A percentile compares a stretch with the other conserved stretches of the same genome.
Conservation (phyloP, 306 rosid species). For the Hippophae rhamnoides region DNA sequence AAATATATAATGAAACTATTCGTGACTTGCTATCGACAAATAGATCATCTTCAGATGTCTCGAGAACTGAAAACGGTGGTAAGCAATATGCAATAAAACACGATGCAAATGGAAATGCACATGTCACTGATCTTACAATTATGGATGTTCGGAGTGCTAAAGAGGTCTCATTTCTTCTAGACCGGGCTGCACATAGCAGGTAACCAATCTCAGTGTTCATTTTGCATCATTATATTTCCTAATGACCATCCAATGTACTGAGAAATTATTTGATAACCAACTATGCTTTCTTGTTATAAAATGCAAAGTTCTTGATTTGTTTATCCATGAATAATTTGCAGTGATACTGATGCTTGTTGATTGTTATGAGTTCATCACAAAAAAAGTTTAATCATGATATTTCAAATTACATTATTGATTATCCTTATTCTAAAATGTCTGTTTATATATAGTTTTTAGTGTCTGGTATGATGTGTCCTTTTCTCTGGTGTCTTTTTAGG, state of each 20-base stretch:
- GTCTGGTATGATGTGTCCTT: constrained; percentile 7
- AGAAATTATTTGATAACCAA: background rate
- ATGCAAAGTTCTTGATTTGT: too few relatives aligned
- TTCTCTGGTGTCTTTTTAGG: constrained; percentile 27
- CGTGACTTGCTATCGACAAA: constrained; percentile 72
- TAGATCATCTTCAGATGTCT: constrained; percentile 36
- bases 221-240: background rate
- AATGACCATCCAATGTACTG: background rate
- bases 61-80: constrained; percentile 52
- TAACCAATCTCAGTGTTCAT: constrained; percentile 7
- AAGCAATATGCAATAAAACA: constrained; percentile 90
- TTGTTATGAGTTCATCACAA: too few relatives aligned
- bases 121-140: constrained; percentile 79
- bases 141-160: constrained; percentile 81
- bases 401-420: too few relatives aligned
- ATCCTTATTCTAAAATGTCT: too few relatives aligned
- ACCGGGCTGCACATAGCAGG: constrained; percentile 91
- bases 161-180: constrained; percentile 81
- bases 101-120: constrained; percentile 71
- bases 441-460: too few relatives aligned
- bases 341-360: too few relatives aligned
- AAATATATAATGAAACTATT: constrained; percentile 85
- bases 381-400: too few relatives aligned
- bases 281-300: too few relatives aligned
- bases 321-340: too few relatives aligned